These are phyloP conservation scores for Dendryphion nanum DNA, from an alignment of 2,329 filamentous ascomycete genomes.

Conservation along the genomic window DNA sequence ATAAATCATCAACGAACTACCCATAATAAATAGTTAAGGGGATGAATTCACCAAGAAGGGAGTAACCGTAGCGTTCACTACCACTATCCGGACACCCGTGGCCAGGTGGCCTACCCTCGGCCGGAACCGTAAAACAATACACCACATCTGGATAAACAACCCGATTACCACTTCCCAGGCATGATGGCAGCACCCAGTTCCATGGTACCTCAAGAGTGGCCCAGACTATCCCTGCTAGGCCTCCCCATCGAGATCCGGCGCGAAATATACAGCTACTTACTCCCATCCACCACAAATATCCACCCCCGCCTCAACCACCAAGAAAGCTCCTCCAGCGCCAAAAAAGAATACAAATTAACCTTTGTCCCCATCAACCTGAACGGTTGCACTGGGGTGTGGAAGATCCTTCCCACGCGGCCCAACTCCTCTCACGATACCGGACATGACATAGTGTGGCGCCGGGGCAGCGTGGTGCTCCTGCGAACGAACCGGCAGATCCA, in stretches of 20 bases:
- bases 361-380: slow-evolving; percentile 26
- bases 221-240: slow-evolving; percentile 27
- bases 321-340: slow-evolving; percentile 11
- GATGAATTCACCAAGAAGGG: too few species aligned
- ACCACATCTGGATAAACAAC: too few species aligned
- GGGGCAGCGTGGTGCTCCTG: slow-evolving; percentile 42
- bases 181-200: too few species aligned
- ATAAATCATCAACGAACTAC: too few species aligned
- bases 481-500: slow-evolving; percentile 43
- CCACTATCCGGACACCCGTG: too few species aligned
- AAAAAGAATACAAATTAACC: slow-evolving; percentile 29
- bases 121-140: too few species aligned
- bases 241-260: slow-evolving; percentile 47
- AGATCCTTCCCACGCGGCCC: slow-evolving; percentile 24
- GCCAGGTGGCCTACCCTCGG: too few species aligned
- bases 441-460: slow-evolving; percentile 43
- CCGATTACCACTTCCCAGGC: too few species aligned
- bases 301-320: slow-evolving; percentile 20
- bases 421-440: slow-evolving; percentile 24
- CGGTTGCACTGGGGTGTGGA: slow-evolving; percentile 27
- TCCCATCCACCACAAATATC: slow-evolving; percentile 41
- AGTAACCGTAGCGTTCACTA: too few species aligned
- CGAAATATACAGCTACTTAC: slow-evolving; percentile 42
- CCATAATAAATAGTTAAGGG: too few species aligned
- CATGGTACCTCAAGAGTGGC: too few species aligned